Conservation (phyloP, 1,284 basidiomycete genomes). For the Pisolithus thermaeus region DNA sequence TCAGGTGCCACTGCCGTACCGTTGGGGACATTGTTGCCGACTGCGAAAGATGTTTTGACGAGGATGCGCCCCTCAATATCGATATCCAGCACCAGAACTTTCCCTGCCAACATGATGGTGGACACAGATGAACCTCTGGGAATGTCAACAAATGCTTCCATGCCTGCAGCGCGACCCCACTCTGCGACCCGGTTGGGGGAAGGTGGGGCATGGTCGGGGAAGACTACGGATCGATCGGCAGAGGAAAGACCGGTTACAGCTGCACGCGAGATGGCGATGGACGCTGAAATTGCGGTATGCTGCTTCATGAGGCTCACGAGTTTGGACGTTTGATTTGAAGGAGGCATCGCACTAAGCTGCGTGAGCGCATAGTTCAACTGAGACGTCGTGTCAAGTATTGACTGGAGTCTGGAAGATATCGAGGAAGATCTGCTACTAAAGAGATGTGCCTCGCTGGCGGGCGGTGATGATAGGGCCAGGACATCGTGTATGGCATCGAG, state of each 20-base stretch:
- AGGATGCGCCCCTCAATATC: conserved; percentile 47
- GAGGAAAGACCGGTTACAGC: conserved; percentile 17
- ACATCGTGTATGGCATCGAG: conserved; percentile 24
- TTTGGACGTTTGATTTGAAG: conserved; percentile 50
- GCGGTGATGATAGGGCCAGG: conserved; percentile 10
- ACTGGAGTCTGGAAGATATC: conserved; percentile 39
- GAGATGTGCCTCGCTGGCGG: conserved; percentile 38
- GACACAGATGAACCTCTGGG: conserved; percentile 35
- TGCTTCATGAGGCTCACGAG: conserved; percentile 62
- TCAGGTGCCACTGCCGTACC: conserved; percentile 36
- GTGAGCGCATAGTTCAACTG: conserved; percentile 50
- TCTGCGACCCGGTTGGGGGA: conserved; percentile 42
- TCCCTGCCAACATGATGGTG: conserved; percentile 63
- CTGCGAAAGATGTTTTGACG: conserved; percentile 69
- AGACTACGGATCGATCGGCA: conserved; percentile 17
- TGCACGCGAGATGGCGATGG: conserved; percentile 22
- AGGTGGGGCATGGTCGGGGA: conserved; percentile 24
- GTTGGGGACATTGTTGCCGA: conserved; percentile 41
- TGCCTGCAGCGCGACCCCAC: conserved; percentile 58
- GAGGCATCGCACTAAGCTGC: conserved; percentile 41
- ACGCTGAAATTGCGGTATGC: conserved; percentile 41
- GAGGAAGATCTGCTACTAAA: conserved; percentile 42
- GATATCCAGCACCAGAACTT: conserved; percentile 71
- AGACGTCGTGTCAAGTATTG: conserved; percentile 45
- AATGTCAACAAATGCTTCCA: conserved; percentile 66